phyloP scores from a whole-genome alignment of 805 yeast species.

The Torulaspora franciscae region DNA sequence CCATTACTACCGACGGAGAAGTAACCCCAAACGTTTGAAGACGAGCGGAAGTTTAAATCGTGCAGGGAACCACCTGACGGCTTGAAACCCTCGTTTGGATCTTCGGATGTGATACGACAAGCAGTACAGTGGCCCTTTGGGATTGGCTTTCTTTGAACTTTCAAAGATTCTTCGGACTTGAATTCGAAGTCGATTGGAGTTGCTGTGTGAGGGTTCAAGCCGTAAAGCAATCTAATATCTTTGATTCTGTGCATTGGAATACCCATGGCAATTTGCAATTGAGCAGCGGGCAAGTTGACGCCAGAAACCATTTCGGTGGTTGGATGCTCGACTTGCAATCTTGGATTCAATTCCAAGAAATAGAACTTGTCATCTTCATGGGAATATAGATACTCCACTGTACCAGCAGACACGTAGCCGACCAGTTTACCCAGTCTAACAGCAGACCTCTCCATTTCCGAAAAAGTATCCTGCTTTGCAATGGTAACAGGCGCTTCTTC shows the following conservation, averaged over 20 bases:
- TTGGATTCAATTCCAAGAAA: conserved; percentile 94
- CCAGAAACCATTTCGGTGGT: conserved; percentile 99
- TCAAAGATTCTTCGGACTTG: conserved; percentile 60
- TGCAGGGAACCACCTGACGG: conserved; percentile 97
- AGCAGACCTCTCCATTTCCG: conserved; percentile 93
- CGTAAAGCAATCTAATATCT: conserved; percentile 88
- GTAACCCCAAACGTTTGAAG: conserved; percentile 99
- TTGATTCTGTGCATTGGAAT: conserved; percentile 91
- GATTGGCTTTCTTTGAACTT: conserved; percentile 82
- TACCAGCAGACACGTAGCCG: conserved; percentile 98
- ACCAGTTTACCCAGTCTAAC: conserved; percentile 94
- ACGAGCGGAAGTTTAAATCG: conserved; percentile 93
- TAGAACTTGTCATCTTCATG: conserved; percentile 92
- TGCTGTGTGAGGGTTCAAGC: conserved; percentile 91
- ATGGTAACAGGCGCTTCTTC: conserved; percentile 99
- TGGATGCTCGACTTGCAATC: conserved; percentile 99
- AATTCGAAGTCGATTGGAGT: conserved; percentile 90
- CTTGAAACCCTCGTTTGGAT: conserved; percentile 98
- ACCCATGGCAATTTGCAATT: conserved; percentile 99
- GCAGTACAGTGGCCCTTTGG: conserved; percentile 99
- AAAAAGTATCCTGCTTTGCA: conserved; percentile 80
- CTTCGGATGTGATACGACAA: conserved; percentile 98
- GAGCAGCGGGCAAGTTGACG: conserved; percentile 97
- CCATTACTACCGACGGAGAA: conserved; percentile 96
- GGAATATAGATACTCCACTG: conserved; percentile 94